Conservation (phyloP, 352 stramenopile genomes). For the Pythium phragmitis region DNA sequence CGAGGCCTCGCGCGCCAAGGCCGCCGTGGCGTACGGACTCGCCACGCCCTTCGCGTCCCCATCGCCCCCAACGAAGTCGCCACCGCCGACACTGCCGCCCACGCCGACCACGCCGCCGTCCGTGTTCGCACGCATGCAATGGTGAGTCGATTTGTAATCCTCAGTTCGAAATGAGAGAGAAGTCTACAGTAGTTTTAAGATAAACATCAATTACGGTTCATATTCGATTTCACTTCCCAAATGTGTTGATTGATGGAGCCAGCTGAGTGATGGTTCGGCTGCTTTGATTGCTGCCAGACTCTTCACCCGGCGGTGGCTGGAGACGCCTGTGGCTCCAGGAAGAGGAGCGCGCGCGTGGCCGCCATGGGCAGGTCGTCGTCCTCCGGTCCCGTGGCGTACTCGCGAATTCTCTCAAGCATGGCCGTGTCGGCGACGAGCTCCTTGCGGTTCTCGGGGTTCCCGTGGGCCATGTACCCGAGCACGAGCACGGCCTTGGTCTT, state of each 20-base stretch:
- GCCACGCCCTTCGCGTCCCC: background rate
- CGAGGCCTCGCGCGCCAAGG: constrained; percentile 4
- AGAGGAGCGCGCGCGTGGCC: background rate
- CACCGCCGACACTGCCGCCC: background rate
- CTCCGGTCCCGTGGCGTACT: background rate
- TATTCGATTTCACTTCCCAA: no score
- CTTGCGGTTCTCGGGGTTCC: constrained; percentile 1
- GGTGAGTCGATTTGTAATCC: background rate
- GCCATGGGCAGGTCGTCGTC: constrained; percentile 4
- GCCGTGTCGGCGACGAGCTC: background rate
- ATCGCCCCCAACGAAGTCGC: background rate
- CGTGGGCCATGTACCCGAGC: constrained; percentile 12
- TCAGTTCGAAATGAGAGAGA: background rate
- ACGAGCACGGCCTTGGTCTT: constrained; percentile 11
- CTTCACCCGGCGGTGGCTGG: background rate
- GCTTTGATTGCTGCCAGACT: background rate
- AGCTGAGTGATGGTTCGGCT: no score
- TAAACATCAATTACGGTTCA: no score
- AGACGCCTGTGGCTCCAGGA: background rate
- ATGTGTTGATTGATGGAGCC: no score
- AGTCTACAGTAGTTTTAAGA: background rate
- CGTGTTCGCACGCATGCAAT: background rate
- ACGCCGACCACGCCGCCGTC: background rate
- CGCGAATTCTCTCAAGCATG: background rate
- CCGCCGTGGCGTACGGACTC: constrained; percentile 1